Conservation (phyloP, 2,329 filamentous ascomycete species). For the Daldinia sp. region DNA sequence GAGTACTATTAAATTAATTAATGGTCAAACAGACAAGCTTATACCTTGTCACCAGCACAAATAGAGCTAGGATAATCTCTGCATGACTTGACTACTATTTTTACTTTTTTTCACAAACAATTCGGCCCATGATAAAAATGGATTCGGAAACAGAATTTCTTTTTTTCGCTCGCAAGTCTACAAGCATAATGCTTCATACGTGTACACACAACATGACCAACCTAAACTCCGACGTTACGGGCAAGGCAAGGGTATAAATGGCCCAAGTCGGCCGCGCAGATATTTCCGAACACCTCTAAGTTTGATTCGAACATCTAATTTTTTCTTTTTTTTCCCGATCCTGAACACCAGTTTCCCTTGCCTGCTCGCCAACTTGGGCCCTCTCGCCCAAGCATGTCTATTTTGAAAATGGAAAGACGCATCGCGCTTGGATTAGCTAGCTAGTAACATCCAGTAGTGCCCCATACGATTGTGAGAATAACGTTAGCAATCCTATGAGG, state of each 20-base stretch:
- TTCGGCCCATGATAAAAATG: neutral
- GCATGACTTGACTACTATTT: neutral
- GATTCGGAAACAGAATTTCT: constrained; percentile 23
- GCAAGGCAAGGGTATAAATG: constrained; percentile 31
- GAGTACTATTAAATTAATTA: neutral
- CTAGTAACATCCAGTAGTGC: constrained; percentile 13
- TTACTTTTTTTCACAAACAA: neutral
- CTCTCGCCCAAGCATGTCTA: constrained; percentile 24
- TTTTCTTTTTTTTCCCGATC: constrained; percentile 37
- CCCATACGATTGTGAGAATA: constrained; percentile 4
- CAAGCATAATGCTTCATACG: constrained; percentile 38
- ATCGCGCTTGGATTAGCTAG: constrained; percentile 19
- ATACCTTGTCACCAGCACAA: neutral
- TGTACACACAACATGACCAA: constrained; percentile 39
- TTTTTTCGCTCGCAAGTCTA: constrained; percentile 26
- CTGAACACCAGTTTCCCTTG: constrained; percentile 36
- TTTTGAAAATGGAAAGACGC: constrained; percentile 18
- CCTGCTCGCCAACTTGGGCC: constrained; percentile 26
- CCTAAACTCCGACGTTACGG: constrained; percentile 36
- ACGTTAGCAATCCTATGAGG: constrained; percentile 2
- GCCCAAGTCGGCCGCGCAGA: constrained; percentile 29
- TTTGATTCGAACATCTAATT: constrained; percentile 32
- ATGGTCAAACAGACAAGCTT: neutral
- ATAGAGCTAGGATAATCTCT: neutral
- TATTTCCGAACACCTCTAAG: constrained; percentile 28